Percentiles rank a stretch among this genome's conserved stretches.
Evolutionary conservation across 2,329 filamentous ascomycete genomes (phyloP).

Genomic region (Ilyonectria destructans): DNA sequence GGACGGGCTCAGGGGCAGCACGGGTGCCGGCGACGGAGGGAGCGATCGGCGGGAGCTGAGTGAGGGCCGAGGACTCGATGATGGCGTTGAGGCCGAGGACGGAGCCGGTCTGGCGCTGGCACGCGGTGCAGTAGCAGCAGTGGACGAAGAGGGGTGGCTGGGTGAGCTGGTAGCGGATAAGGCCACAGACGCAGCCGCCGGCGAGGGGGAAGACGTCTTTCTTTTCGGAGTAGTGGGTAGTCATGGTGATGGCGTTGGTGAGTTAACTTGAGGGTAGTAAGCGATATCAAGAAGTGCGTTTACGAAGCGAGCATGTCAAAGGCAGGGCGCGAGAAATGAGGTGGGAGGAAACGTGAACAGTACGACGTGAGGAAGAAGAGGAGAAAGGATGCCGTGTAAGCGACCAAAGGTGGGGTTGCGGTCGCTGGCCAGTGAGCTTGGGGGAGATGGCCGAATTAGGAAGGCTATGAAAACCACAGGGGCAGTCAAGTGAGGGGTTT

Average conservation of each 20-base stretch:
- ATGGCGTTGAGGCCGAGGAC: conserved; percentile 59
- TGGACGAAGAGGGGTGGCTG: conserved; percentile 66
- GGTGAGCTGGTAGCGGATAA: conserved; percentile 77
- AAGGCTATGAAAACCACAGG: conserved; percentile 7
- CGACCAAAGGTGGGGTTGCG: conserved; percentile 38
- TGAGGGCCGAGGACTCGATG: conserved; percentile 58
- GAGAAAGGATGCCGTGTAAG: conserved; percentile 19
- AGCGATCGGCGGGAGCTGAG: conserved; percentile 48
- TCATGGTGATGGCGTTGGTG: conserved; percentile 33
- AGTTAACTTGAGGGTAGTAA: conserved; percentile 1
- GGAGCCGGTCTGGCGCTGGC: conserved; percentile 63
- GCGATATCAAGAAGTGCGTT: background rate
- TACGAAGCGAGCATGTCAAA: conserved; percentile 11
- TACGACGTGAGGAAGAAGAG: background rate
- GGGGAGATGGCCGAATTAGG: conserved; percentile 50
- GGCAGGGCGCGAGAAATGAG: conserved; percentile 24
- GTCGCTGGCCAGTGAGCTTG: conserved; percentile 50
- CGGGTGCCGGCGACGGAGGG: conserved; percentile 42
- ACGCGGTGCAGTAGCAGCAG: conserved; percentile 65
- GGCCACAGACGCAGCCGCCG: conserved; percentile 77
- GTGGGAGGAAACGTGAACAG: background rate
- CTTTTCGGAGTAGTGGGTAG: conserved; percentile 47
- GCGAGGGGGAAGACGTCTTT: conserved; percentile 51
- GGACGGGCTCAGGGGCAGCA: conserved; percentile 24
- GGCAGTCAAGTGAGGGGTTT: conserved; percentile 24